Evolutionary conservation across 306 rosid species (phyloP), one percentile per base, ranked within the genome.

Genomic region (Ammopiptanthus mongolicus): DNA sequence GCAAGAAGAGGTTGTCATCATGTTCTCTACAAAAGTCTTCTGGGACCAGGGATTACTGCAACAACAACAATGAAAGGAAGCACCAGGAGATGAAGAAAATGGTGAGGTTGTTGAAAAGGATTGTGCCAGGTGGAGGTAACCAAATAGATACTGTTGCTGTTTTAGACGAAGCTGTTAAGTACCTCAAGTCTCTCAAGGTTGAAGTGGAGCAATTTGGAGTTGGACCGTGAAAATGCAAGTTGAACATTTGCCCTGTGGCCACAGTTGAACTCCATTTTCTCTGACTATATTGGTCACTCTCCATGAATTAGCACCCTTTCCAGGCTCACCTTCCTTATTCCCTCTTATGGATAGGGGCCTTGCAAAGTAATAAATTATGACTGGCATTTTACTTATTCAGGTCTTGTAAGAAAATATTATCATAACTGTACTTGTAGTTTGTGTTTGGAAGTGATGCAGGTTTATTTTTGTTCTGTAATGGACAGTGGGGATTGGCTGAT

Each of bases 161-260:
- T 69, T 77, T 94, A 12, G 97, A 94, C 31, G 98, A 90, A 86
- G 97, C 98, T 61, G 97, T 91, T 42, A 87, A 83, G 65, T 94
- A 94, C 85, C 90, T 94, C 56, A 91, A 94, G 87, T 87, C 98
- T 69, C 97, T 94, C 50, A 94, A 94, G 78, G 96, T 86, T 29
- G 97, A 94, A 78, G 90, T 91, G 61, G 93, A 90, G 81, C 84
- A 86, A 71, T 87, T 84, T 3, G 97, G 97, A 18, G 81, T 84
- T 60, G 82, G 71, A 70, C 86, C 76, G 15, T 87, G 69, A 78
- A 74, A 53, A 64, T 74, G 23, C 59, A 63, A 78, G 78, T 68
- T 64, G 74, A 60, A 76, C 76, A 21, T 44, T 1, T 65, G 6
- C 62, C 22, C 64, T 57, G 39, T 37, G 5, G 77, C 68, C 2